phyloP scores from a whole-genome alignment of 2,329 filamentous ascomycete genomes.

The Gnomoniopsis sp. region DNA sequence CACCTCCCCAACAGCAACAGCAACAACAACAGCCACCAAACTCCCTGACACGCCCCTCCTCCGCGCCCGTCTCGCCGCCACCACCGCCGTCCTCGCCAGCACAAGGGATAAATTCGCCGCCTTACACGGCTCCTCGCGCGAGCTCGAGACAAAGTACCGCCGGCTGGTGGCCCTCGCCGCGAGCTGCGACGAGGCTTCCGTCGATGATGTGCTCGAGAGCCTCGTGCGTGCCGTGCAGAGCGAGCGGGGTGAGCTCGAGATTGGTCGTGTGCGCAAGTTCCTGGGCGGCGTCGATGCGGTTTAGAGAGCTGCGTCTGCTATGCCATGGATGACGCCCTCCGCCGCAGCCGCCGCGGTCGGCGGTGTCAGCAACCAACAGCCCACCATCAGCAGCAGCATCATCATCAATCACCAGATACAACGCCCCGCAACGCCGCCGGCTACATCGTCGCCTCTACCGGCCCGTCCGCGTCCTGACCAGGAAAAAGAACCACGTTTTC shows the following conservation, averaged over 20 bases:
- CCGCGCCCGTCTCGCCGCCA: conserved; percentile 65
- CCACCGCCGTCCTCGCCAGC: conserved; percentile 64
- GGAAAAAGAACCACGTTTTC: no score
- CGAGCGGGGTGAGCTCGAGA: conserved; percentile 72
- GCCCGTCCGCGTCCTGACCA: no score
- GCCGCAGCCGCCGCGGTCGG: no score
- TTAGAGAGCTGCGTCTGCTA: neutral
- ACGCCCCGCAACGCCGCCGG: no score
- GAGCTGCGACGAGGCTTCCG: conserved; percentile 69
- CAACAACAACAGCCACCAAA: conserved; percentile 32
- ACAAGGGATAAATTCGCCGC: conserved; percentile 65
- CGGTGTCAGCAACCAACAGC: no score
- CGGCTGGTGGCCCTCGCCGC: conserved; percentile 87
- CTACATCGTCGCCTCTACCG: no score
- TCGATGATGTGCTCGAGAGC: conserved; percentile 76
- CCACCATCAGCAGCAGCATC: no score
- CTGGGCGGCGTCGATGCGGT: conserved; percentile 71
- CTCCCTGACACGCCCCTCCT: conserved; percentile 61
- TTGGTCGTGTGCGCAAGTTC: conserved; percentile 74
- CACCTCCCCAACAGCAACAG: conserved; percentile 25
- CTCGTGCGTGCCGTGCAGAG: conserved; percentile 87
- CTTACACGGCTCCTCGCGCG: conserved; percentile 75
- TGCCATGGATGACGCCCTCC: neutral
- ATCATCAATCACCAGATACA: no score
- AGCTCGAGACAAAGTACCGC: conserved; percentile 83